Evolutionary conservation across 2,329 filamentous ascomycete species (phyloP), one percentile per base, ranked within the genome.

Genomic region (Rutstroemia sp.): DNA sequence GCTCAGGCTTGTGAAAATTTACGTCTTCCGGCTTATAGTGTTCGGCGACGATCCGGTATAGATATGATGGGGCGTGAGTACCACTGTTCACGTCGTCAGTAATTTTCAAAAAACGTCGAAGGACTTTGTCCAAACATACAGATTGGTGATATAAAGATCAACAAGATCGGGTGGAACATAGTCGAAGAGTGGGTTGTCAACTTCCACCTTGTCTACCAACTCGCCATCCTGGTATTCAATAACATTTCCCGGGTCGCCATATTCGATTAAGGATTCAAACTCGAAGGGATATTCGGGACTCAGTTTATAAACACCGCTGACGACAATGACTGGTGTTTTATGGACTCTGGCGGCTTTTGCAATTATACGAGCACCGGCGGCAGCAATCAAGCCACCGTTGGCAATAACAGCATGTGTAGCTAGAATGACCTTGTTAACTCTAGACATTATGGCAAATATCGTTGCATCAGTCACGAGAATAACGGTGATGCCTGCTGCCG

Each of bases 391-490:
- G 6, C 88, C 88, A 52, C 94, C 94, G 66, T 95, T 94, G 50
- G 90, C 89, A 47, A 95, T 83, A 27, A 99, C 89, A 3, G 88
- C 87, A 67, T 92, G 87, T 5, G 92, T 92, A 12, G 88, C 87
- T 6, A 99, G 78, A 49, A 99, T 88, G 59, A 99, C 92, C 75
- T 96, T 96, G 77, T 92, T 95, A 65, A 96, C 90, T 59, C 88
- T 85, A 8, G 92, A 88, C 89, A 99, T 97, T 66, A 97, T 88
- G 1, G 92, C 91, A 74, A 92, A 95, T 54, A 95, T 81, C 9
- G 90, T 88, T 7, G 85, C 87, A 71, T 95, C 92, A 45, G 90
- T 85, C 55, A 97, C 85, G 59, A 89, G 81, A 64, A 96, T 88
- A 44, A 95, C 87, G 1, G 83, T 87, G 55, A 95, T 88, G 25